A percentile compares a stretch with the other conserved stretches of the same genome.
Conservation (phyloP, 495 filamentous ascomycete species). For the Aspergillus conjunctus region DNA sequence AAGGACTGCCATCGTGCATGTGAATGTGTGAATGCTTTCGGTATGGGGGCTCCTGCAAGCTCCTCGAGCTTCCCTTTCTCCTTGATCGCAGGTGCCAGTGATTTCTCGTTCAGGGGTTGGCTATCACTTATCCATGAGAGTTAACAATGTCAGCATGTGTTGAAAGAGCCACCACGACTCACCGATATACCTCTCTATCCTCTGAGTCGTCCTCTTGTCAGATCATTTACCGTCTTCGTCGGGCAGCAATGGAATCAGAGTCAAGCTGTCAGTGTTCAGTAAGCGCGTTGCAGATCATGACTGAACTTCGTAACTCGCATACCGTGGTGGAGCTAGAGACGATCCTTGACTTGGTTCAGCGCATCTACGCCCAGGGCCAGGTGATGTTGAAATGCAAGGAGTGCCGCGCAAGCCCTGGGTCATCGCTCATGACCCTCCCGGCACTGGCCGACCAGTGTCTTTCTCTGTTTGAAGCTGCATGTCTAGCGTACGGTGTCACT, state of each 20-base stretch:
- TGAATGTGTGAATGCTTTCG: slow-evolving; percentile 8
- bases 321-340: slow-evolving; percentile 34
- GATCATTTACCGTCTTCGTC: background rate
- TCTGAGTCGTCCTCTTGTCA: background rate
- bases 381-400: slow-evolving; percentile 30
- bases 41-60: slow-evolving; percentile 12
- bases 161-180: background rate
- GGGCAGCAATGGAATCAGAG: slow-evolving; percentile 22
- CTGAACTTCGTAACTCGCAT: slow-evolving; percentile 31
- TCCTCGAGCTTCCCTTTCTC: slow-evolving; percentile 8
- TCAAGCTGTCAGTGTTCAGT: slow-evolving; percentile 30
- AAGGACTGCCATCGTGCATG: slow-evolving; percentile 11
- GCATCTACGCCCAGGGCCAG: slow-evolving; percentile 32
- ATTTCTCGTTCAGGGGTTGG: slow-evolving; percentile 6
- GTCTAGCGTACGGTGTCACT: slow-evolving; percentile 34
- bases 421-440: slow-evolving; percentile 29
- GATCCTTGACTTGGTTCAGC: slow-evolving; percentile 31
- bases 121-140: slow-evolving; percentile 1
- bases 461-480: slow-evolving; percentile 35
- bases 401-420: slow-evolving; percentile 27
- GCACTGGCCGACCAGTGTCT: slow-evolving; percentile 34
- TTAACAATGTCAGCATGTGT: slow-evolving; percentile 10
- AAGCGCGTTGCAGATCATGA: slow-evolving; percentile 29
- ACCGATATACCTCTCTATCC: background rate
- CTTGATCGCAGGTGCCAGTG: background rate